phyloP scores from a whole-genome alignment of 495 filamentous ascomycete genomes.

The Aspergillus sparsus region DNA sequence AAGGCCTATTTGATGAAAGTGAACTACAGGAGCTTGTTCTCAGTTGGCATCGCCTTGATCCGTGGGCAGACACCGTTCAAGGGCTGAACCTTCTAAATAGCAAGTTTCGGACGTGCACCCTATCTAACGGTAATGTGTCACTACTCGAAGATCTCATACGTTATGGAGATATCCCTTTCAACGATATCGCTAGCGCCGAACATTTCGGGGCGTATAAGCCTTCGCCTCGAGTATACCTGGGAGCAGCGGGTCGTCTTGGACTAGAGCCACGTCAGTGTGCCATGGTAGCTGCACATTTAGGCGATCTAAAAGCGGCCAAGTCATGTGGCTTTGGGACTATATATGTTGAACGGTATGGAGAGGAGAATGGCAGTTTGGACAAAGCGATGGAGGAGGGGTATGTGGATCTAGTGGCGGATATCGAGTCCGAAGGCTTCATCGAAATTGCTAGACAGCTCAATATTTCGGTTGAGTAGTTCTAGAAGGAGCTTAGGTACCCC shows the following conservation, averaged over 20 bases:
- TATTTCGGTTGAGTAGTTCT: conserved; percentile 10
- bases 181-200: conserved; percentile 62
- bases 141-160: conserved; percentile 64
- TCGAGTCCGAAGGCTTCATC: conserved; percentile 31
- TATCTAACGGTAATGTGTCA: conserved; percentile 73
- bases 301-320: conserved; percentile 67
- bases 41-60: conserved; percentile 69
- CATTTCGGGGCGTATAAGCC: conserved; percentile 81
- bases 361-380: conserved; percentile 61
- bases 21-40: conserved; percentile 59
- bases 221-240: conserved; percentile 63
- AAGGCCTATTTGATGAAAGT: conserved; percentile 57
- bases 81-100: conserved; percentile 59
- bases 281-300: conserved; percentile 77
- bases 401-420: conserved; percentile 46
- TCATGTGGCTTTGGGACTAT: conserved; percentile 64
- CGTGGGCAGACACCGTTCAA: conserved; percentile 63
- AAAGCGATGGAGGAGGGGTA: conserved; percentile 56
- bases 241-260: conserved; percentile 61
- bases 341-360: conserved; percentile 68
- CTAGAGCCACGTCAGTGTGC: conserved; percentile 62
- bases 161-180: conserved; percentile 61
- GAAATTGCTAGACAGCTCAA: conserved; percentile 39
- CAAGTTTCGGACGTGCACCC: conserved; percentile 59
- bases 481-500: background rate